Evolutionary conservation across 2,329 filamentous ascomycete species (phyloP).

Genomic region (Exserohilum turcica): DNA sequence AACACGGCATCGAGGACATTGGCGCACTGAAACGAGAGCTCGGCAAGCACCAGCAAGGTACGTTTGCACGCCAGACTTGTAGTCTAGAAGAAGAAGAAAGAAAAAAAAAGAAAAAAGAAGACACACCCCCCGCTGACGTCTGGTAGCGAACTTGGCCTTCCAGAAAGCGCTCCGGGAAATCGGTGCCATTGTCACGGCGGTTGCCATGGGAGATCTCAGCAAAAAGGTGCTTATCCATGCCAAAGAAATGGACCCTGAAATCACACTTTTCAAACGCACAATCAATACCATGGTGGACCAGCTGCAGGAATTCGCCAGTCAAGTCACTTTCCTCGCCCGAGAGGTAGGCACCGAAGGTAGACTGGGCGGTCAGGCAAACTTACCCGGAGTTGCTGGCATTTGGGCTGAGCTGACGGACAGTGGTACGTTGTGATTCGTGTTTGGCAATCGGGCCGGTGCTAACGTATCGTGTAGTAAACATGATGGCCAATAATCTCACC

Average conservation of each 20-base stretch:
- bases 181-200: slow-evolving; percentile 94
- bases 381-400: slow-evolving; percentile 91
- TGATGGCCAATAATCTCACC: slow-evolving; percentile 97
- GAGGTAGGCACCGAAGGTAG: slow-evolving; percentile 96
- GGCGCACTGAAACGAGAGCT: slow-evolving; percentile 89
- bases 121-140: slow-evolving; percentile 78
- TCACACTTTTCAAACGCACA: slow-evolving; percentile 95
- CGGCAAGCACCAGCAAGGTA: slow-evolving; percentile 80
- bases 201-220: slow-evolving; percentile 91
- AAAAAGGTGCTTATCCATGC: slow-evolving; percentile 97
- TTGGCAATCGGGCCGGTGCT: slow-evolving; percentile 33
- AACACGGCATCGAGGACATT: slow-evolving; percentile 81
- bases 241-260: slow-evolving; percentile 97
- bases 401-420: slow-evolving; percentile 89
- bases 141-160: slow-evolving; percentile 89
- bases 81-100: too few species aligned
- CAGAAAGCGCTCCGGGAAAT: slow-evolving; percentile 97
- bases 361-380: slow-evolving; percentile 89
- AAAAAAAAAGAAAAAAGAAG: not conserved
- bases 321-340: slow-evolving; percentile 91
- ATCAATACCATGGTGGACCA: slow-evolving; percentile 99
- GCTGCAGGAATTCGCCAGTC: slow-evolving; percentile 92
- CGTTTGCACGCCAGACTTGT: too few species aligned
- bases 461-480: slow-evolving; percentile 69
- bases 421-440: slow-evolving; percentile 47